A percentile compares a stretch with the other conserved stretches of the same genome.
These are phyloP conservation scores for Myxozyma nipponensis DNA, from an alignment of 805 yeast species.

Conservation along the genomic window DNA sequence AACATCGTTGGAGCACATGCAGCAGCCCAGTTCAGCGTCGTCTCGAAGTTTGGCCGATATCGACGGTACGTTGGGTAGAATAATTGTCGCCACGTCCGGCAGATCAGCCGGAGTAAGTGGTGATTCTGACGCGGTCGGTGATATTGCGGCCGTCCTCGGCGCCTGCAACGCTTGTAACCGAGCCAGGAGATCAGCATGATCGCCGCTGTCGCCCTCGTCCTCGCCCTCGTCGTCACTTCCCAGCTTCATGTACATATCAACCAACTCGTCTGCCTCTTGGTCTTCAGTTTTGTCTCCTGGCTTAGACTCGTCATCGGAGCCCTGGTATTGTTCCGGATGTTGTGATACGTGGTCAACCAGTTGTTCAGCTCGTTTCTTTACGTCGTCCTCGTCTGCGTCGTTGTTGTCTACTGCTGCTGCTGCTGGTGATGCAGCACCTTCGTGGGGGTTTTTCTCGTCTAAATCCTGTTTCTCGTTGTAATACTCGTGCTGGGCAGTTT, in stretches of 20 bases:
- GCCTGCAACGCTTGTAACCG: conserved; percentile 12
- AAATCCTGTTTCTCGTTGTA: background rate
- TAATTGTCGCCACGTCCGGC: conserved; percentile 15
- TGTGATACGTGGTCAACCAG: background rate
- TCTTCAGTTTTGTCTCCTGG: conserved; percentile 13
- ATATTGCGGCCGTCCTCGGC: background rate
- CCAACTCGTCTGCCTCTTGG: conserved; percentile 20
- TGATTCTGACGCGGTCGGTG: background rate
- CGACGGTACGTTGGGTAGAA: conserved; percentile 13
- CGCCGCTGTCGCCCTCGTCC: conserved; percentile 4
- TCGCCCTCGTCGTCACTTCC: conserved; percentile 15
- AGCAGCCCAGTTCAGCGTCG: conserved; percentile 26
- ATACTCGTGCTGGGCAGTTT: background rate
- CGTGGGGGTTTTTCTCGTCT: conserved; percentile 11
- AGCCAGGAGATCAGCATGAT: conserved; percentile 9
- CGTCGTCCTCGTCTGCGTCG: conserved; percentile 8
- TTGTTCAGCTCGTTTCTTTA: background rate
- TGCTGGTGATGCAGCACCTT: conserved; percentile 21
- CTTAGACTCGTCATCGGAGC: background rate
- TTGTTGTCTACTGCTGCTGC: conserved; percentile 15
- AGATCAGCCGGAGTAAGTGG: background rate
- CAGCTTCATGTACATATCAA: conserved; percentile 19
- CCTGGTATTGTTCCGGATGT: background rate
- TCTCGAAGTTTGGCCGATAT: conserved; percentile 15
- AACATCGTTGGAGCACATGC: conserved; percentile 26